phyloP scores from a whole-genome alignment of 768 basidiomycete genomes.

The Tylopilus sp. region DNA sequence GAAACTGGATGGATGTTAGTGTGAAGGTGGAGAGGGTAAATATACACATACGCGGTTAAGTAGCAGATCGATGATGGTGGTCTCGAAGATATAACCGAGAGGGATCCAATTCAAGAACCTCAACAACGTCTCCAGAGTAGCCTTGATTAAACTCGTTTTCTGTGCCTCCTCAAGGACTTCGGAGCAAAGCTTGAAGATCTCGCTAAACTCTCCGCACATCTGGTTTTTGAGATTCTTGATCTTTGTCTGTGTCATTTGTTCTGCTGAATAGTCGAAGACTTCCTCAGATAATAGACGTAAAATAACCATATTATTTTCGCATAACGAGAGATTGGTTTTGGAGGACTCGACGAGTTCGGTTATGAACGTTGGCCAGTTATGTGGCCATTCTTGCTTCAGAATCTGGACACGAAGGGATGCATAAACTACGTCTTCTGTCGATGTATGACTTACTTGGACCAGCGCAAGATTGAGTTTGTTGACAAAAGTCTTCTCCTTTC shows the following conservation, averaged over 20 bases:
- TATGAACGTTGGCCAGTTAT: slow-evolving; percentile 98
- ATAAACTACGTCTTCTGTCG: neutral
- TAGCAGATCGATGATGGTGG: slow-evolving; percentile 91
- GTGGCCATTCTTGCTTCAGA: slow-evolving; percentile 99
- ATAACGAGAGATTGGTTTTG: slow-evolving; percentile 91
- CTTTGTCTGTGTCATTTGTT: slow-evolving; percentile 97
- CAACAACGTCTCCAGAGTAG: slow-evolving; percentile 90
- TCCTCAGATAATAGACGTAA: slow-evolving; percentile 96
- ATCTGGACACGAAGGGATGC: slow-evolving; percentile 51
- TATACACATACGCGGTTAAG: slow-evolving; percentile 73
- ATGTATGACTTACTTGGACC: slow-evolving; percentile 65
- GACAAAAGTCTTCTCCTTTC: slow-evolving; percentile 90
- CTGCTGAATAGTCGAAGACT: slow-evolving; percentile 97
- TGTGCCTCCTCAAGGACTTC: slow-evolving; percentile 97
- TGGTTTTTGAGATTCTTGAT: slow-evolving; percentile 97
- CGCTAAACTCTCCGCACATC: slow-evolving; percentile 95
- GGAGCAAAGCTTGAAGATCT: slow-evolving; percentile 96
- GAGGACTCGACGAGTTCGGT: slow-evolving; percentile 96
- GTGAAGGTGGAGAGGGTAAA: slow-evolving; percentile 9
- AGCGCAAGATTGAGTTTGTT: slow-evolving; percentile 97
- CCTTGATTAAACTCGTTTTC: slow-evolving; percentile 91
- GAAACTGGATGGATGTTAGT: slow-evolving; percentile 57
- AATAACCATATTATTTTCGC: slow-evolving; percentile 99
- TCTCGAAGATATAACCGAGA: slow-evolving; percentile 97
- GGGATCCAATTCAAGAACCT: slow-evolving; percentile 99